Evolutionary conservation across 257 asterid genomes (phyloP), one percentile per base, ranked within the genome.

Genomic region (Verbena officinalis): DNA sequence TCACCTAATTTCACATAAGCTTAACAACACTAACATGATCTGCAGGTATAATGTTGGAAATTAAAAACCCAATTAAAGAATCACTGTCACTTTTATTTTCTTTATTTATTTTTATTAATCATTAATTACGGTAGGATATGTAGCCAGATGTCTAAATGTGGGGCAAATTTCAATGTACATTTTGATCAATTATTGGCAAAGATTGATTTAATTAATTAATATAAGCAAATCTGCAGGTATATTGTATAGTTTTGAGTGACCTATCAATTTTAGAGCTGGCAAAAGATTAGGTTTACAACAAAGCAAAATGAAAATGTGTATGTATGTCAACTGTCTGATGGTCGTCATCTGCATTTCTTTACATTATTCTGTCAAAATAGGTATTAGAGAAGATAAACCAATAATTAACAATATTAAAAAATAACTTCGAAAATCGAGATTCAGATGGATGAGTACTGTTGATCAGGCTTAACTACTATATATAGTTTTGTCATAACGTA

Each of bases 211-310:
- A 42, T 40, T 10, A 17, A 1, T 11, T 9, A 42, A 15, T 31
- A 44, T 21, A 36, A 48, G 23, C 39, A 36, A 14, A 34, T 65
- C 58, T 38, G n/a, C n/a, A 13, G 34, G 55, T 38, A 55, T 49
- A 36, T 38, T 49, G 19, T 36, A 33, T 55, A 43, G 38, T 56
- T 44, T 55, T 44, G 58, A 55, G 58, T 62, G 67, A 60, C 64
- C 59, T 61, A 56, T 54, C 49, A 64, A 56, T 31, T 40, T 45
- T 14, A n/a, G 77, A 70, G 73, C 53, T 78, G 73, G 80, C 77
- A 66, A 39, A 56, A 74, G 53, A 70, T 39, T 67, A 70, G 48
- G 72, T 19, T 60, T 22, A 39, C 68, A 73, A 39, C 38, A 40
- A 67, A 42, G 68, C 72, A 61, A 27, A 40, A 67, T 33, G 68